These are phyloP conservation scores for Paraurostyla sp. DNA, from an alignment of 73 alveolate genomes.

Conservation along the genomic window DNA sequence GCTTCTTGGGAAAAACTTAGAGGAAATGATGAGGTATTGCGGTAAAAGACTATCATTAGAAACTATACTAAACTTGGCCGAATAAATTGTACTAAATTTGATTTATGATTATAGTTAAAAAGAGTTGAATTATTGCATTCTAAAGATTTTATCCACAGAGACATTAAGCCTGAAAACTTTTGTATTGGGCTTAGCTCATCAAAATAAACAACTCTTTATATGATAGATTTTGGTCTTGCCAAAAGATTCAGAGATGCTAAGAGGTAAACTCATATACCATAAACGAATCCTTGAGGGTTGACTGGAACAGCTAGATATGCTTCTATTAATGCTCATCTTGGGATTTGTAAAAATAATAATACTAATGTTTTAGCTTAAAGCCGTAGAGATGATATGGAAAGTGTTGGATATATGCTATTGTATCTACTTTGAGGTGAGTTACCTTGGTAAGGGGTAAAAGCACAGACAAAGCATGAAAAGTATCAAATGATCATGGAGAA, in stretches of 20 bases:
- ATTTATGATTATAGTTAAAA: background rate
- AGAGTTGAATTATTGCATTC: slow-evolving; percentile 74
- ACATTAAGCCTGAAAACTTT: slow-evolving; percentile 93
- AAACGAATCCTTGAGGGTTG: slow-evolving; percentile 66
- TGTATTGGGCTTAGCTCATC: slow-evolving; percentile 76
- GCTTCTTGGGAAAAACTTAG: slow-evolving; percentile 96
- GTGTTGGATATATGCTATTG: slow-evolving; percentile 89
- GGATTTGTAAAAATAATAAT: slow-evolving; percentile 59
- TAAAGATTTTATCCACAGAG: slow-evolving; percentile 86
- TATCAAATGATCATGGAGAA: slow-evolving; percentile 92
- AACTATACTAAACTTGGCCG: slow-evolving; percentile 89
- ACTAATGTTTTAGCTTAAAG: slow-evolving; percentile 88
- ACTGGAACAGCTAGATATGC: slow-evolving; percentile 98
- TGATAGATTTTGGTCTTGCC: slow-evolving; percentile 80
- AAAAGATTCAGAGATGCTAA: slow-evolving; percentile 71
- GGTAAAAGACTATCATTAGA: slow-evolving; percentile 87
- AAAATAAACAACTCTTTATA: slow-evolving; percentile 1
- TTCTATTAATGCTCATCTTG: slow-evolving; percentile 91
- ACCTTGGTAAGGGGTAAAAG: slow-evolving; percentile 95
- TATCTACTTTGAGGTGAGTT: slow-evolving; percentile 91
- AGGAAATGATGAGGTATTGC: slow-evolving; percentile 89
- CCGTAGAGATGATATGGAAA: slow-evolving; percentile 96
- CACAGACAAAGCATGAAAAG: slow-evolving; percentile 86
- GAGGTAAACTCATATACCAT: slow-evolving; percentile 65
- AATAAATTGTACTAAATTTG: slow-evolving; percentile 63